These are phyloP conservation scores for Amanita rubescens DNA, from an alignment of 768 basidiomycete species.

Conservation along the genomic window DNA sequence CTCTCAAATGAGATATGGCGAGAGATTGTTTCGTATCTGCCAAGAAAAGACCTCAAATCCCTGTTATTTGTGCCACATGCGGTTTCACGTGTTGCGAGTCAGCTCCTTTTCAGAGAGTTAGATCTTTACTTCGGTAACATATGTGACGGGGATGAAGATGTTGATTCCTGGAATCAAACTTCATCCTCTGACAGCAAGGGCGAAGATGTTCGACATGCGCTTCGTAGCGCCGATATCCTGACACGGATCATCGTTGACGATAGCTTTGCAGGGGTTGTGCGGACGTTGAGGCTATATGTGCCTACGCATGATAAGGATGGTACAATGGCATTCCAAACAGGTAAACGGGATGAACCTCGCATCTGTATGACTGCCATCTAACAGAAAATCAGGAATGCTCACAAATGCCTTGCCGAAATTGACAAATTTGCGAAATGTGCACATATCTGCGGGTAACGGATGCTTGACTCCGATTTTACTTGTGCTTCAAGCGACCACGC, in stretches of 20 bases:
- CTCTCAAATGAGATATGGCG: conserved; percentile 70
- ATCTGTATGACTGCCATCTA: not conserved
- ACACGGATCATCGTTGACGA: conserved; percentile 57
- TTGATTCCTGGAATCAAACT: conserved; percentile 11
- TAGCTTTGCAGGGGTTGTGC: conserved; percentile 49
- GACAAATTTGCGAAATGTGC: conserved; percentile 49
- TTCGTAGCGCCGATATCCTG: conserved; percentile 64
- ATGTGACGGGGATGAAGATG: conserved; percentile 15
- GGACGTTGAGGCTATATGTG: conserved; percentile 53
- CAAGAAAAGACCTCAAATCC: conserved; percentile 57
- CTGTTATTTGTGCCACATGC: conserved; percentile 58
- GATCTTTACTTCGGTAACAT: conserved; percentile 51
- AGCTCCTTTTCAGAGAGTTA: conserved; percentile 56
- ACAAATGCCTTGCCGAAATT: conserved; percentile 62
- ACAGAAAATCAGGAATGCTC: conserved; percentile 46
- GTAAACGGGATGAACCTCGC: conserved; percentile 24
- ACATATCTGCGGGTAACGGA: conserved; percentile 50
- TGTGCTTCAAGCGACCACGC: conserved; percentile 42
- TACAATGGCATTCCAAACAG: conserved; percentile 56
- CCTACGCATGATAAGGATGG: conserved; percentile 39
- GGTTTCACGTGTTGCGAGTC: conserved; percentile 61
- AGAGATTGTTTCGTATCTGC: conserved; percentile 55
- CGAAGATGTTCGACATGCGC: conserved; percentile 46
- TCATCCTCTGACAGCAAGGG: conserved; percentile 19
- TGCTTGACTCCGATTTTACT: conserved; percentile 45